Evolutionary conservation across 2,329 filamentous ascomycete genomes (phyloP).

Genomic region (Acarospora socialis): DNA sequence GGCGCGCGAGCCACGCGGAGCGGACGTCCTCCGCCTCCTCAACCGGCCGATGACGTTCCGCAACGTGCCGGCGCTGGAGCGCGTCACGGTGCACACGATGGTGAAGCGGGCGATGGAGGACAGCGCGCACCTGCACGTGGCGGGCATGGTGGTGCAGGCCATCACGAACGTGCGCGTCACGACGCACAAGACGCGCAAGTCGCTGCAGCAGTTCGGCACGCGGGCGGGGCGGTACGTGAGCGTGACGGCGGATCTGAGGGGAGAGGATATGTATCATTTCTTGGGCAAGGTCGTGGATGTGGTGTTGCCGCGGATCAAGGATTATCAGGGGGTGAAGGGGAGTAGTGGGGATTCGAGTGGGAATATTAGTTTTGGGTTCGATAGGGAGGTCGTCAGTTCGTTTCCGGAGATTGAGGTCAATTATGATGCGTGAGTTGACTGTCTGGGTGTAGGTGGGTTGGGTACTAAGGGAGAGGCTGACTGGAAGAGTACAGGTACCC

Average conservation of each 20-base stretch:
- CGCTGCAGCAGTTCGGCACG: constrained; percentile 63
- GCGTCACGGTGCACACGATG: constrained; percentile 65
- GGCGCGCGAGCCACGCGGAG: constrained; percentile 69
- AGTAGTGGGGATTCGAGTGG: constrained; percentile 74
- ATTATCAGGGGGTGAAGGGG: constrained; percentile 71
- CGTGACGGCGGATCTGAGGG: constrained; percentile 62
- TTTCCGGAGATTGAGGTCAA: constrained; percentile 95
- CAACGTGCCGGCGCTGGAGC: constrained; percentile 70
- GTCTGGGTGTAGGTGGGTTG: background rate
- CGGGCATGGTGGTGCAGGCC: constrained; percentile 68
- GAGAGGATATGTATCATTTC: constrained; percentile 78
- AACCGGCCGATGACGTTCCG: constrained; percentile 54
- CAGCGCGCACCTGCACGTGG: constrained; percentile 63
- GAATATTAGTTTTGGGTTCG: constrained; percentile 73
- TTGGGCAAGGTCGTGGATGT: constrained; percentile 79
- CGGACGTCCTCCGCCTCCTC: constrained; percentile 39
- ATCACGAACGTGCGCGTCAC: constrained; percentile 65
- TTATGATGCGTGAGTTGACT: constrained; percentile 62
- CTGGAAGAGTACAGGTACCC: constrained; percentile 37
- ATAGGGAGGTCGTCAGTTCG: constrained; percentile 56
- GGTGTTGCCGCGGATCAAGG: constrained; percentile 89
- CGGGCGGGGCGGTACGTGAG: constrained; percentile 52
- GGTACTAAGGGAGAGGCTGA: background rate
- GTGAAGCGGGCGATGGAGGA: constrained; percentile 55
- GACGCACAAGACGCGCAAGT: constrained; percentile 54